These are phyloP conservation scores for Pestalotiopsis sp. DNA, from an alignment of 2,329 filamentous ascomycete species.

Conservation along the genomic window DNA sequence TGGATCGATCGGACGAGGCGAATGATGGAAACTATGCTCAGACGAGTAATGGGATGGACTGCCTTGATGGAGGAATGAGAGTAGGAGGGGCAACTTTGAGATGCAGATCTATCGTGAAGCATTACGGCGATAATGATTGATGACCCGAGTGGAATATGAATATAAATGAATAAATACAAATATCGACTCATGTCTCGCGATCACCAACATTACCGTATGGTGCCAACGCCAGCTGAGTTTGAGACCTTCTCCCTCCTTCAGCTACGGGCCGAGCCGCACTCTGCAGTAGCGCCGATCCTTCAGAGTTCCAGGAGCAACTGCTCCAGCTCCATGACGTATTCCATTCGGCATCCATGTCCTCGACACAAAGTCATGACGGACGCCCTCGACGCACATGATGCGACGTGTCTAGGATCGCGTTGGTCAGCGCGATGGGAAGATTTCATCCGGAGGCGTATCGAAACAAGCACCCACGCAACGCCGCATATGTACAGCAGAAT, in stretches of 20 bases:
- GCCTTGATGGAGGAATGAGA: no score
- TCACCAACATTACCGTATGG: no score
- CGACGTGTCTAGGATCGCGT: not conserved
- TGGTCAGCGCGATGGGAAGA: not conserved
- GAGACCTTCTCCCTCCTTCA: not conserved
- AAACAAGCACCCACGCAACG: not conserved
- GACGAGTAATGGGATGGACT: no score
- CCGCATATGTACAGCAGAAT: not conserved
- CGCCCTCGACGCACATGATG: not conserved
- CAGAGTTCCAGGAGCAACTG: not conserved
- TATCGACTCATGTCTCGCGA: no score
- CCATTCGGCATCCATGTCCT: not conserved
- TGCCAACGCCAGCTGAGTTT: not conserved
- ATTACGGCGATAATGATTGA: no score
- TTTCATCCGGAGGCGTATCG: no score
- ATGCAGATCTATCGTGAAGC: no score
- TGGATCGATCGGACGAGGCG: no score
- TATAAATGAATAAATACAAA: no score
- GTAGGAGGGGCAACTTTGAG: no score
- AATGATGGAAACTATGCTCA: no score
- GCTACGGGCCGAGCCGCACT: not conserved
- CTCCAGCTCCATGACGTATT: constrained; percentile 2
- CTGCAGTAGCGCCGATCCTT: not conserved
- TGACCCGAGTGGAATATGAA: no score
- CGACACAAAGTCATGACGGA: not conserved